These are phyloP conservation scores for Gamsiella multidivaricata DNA, from an alignment of 192 early-diverging fungal genomes.

Conservation along the genomic window DNA sequence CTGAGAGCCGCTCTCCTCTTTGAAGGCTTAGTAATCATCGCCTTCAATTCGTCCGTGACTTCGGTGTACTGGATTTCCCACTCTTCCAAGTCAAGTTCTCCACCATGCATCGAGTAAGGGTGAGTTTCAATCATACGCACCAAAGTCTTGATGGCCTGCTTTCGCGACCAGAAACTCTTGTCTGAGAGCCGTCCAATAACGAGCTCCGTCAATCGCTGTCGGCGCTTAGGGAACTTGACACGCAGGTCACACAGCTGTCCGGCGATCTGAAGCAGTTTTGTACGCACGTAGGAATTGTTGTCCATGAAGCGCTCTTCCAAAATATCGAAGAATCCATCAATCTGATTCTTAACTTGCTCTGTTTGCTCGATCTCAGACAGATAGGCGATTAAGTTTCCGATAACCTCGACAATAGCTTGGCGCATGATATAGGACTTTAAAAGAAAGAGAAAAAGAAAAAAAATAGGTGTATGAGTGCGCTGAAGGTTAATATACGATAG, in stretches of 20 bases:
- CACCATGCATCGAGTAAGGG: conserved; percentile 91
- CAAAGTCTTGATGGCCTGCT: conserved; percentile 89
- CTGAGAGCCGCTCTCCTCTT: conserved; percentile 23
- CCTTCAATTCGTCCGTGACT: conserved; percentile 76
- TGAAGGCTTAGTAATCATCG: conserved; percentile 51
- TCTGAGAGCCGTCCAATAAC: conserved; percentile 87
- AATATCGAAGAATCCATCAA: conserved; percentile 90
- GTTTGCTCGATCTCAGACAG: conserved; percentile 77
- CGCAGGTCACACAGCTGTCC: conserved; percentile 78
- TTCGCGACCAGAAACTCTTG: conserved; percentile 90
- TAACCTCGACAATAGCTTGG: conserved; percentile 87
- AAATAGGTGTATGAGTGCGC: background rate
- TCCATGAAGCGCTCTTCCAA: conserved; percentile 94
- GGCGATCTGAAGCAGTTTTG: conserved; percentile 89
- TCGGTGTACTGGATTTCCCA: conserved; percentile 76
- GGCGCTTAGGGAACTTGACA: conserved; percentile 78
- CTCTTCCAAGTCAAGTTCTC: conserved; percentile 74
- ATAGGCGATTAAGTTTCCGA: conserved; percentile 86
- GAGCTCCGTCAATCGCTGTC: conserved; percentile 75
- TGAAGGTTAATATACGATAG: background rate
- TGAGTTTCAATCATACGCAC: conserved; percentile 85
- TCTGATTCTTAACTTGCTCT: conserved; percentile 73
- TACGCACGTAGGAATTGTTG: conserved; percentile 83
- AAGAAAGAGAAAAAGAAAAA: background rate
- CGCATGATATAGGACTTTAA: conserved; percentile 86